phyloP scores from a whole-genome alignment of 139 green algal species.

The Yamagishiella unicocca region DNA sequence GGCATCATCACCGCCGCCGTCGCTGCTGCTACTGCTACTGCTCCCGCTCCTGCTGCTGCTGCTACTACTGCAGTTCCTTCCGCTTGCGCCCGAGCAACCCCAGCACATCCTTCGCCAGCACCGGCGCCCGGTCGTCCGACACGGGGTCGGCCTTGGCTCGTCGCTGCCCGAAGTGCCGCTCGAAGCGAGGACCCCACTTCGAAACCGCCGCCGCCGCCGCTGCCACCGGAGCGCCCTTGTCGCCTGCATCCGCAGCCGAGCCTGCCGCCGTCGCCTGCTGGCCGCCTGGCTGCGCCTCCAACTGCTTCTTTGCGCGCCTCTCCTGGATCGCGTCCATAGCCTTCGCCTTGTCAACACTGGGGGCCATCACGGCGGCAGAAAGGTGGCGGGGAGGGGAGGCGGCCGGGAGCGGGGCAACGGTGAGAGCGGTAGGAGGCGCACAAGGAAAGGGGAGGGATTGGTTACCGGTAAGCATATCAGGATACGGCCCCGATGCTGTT shows the following conservation, averaged over 20 bases:
- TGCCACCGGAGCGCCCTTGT: neutral
- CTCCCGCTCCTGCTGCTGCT: neutral
- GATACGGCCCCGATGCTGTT: too few relatives aligned
- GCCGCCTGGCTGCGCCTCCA: constrained; percentile 2
- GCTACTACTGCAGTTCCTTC: neutral
- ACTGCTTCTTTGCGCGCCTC: constrained; percentile 35
- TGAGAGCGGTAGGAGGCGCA: too few relatives aligned
- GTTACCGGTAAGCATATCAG: too few relatives aligned
- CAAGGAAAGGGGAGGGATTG: too few relatives aligned
- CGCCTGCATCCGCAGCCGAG: neutral
- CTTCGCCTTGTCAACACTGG: constrained; percentile 69
- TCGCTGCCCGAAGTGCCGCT: constrained; percentile 73
- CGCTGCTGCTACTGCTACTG: neutral
- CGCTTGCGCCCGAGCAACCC: constrained; percentile 55
- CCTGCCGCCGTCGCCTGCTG: neutral
- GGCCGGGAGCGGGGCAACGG: too few relatives aligned
- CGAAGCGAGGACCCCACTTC: neutral
- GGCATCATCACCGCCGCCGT: neutral
- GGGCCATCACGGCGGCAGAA: neutral
- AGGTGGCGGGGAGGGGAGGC: too few relatives aligned
- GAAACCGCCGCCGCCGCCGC: too few relatives aligned
- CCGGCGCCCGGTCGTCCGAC: constrained; percentile 44
- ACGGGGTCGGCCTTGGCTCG: constrained; percentile 73
- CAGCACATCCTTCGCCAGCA: constrained; percentile 68
- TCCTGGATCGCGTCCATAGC: constrained; percentile 63